Evolutionary conservation across 441 rosid species (phyloP).

Genomic region (Biscutella auriculata): DNA sequence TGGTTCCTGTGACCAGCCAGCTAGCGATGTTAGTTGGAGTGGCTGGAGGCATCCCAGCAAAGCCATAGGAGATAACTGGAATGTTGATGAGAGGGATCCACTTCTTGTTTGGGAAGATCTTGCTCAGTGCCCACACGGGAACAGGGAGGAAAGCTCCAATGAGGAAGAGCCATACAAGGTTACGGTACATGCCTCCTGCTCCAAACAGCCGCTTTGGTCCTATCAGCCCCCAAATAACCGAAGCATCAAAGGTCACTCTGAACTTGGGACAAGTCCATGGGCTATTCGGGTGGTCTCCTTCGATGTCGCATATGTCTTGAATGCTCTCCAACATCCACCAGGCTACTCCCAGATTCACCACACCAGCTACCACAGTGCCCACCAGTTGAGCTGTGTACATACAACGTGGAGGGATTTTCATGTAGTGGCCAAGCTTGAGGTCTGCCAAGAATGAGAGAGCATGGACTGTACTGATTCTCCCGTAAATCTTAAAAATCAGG

Average conservation of each 20-base stretch:
- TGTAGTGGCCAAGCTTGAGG: slow-evolving; percentile 96
- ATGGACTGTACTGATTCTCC: slow-evolving; percentile 84
- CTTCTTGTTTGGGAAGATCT: slow-evolving; percentile 70
- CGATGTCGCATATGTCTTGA: slow-evolving; percentile 67
- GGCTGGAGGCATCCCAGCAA: slow-evolving; percentile 96
- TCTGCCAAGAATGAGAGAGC: slow-evolving; percentile 92
- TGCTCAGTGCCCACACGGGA: slow-evolving; percentile 80
- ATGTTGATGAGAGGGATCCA: slow-evolving; percentile 90
- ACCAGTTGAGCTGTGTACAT: slow-evolving; percentile 93
- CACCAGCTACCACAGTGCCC: slow-evolving; percentile 69
- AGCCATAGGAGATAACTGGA: slow-evolving; percentile 82
- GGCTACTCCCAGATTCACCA: slow-evolving; percentile 69
- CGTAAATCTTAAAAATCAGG: slow-evolving; percentile 84
- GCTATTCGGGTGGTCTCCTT: slow-evolving; percentile 61
- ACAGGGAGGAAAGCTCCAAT: slow-evolving; percentile 72
- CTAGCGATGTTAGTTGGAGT: slow-evolving; percentile 91
- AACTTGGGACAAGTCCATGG: slow-evolving; percentile 97
- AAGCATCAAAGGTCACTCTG: slow-evolving; percentile 83
- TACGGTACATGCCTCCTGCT: slow-evolving; percentile 81
- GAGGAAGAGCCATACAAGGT: slow-evolving; percentile 84
- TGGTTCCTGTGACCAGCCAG: slow-evolving; percentile 75
- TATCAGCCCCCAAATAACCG: slow-evolving; percentile 89
- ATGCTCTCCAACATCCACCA: slow-evolving; percentile 94
- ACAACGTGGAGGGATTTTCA: slow-evolving; percentile 95
- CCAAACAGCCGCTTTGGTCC: slow-evolving; percentile 78